phyloP scores from a whole-genome alignment of 345 rosid genomes.

The Linum tenue region DNA sequence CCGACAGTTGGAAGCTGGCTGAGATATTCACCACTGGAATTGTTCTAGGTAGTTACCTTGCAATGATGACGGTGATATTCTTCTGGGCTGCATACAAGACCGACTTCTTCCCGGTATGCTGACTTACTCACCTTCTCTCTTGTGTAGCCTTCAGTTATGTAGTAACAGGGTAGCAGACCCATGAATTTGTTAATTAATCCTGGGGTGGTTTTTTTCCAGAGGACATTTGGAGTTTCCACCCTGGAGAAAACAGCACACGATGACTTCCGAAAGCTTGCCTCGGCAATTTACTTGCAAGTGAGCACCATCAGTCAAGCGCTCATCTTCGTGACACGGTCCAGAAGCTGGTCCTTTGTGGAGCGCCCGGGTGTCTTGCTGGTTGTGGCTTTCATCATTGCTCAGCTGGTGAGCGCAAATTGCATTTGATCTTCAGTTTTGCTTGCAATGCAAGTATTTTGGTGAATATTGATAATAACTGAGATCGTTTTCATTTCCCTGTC shows the following conservation, averaged over 20 bases:
- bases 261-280: constrained; percentile 88
- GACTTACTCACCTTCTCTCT: constrained; percentile 5
- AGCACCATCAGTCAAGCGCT: constrained; percentile 96
- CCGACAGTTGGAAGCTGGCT: constrained; percentile 97
- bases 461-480: neutral
- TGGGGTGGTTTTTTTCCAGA: constrained; percentile 26
- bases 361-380: constrained; percentile 82
- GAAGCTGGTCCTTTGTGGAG: constrained; percentile 92
- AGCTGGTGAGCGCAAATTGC: constrained; percentile 52
- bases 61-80: constrained; percentile 97
- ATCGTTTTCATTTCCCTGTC: constrained; percentile 1
- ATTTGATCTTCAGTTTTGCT: neutral
- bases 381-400: constrained; percentile 75
- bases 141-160: neutral
- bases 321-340: constrained; percentile 87
- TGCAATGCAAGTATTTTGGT: neutral
- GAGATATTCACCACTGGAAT: constrained; percentile 90
- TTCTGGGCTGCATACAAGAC: constrained; percentile 96
- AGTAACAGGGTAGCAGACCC: neutral
- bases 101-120: constrained; percentile 77
- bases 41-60: constrained; percentile 90
- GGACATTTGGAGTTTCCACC: constrained; percentile 70
- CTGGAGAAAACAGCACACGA: constrained; percentile 87
- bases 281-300: constrained; percentile 93
- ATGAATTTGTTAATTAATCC: neutral